Evolutionary conservation across 495 filamentous ascomycete species (phyloP).

Genomic region (Geopyxis carbonaria): DNA sequence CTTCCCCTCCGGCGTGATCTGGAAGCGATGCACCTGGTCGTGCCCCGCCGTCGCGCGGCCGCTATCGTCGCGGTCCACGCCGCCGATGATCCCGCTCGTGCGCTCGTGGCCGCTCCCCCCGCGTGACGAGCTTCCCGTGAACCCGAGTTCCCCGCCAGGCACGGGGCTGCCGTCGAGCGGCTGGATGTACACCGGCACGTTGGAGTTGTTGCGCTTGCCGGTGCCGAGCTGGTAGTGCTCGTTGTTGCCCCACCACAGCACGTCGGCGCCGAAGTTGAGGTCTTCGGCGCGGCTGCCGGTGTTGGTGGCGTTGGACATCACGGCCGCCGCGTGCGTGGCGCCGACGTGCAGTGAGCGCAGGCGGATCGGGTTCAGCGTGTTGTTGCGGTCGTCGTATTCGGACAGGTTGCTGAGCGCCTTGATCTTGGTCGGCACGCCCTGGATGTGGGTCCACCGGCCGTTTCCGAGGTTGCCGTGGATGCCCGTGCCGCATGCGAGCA

Average conservation of each 20-base stretch:
- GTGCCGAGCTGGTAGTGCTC: constrained; percentile 86
- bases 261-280: constrained; percentile 69
- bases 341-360: constrained; percentile 55
- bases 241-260: constrained; percentile 86
- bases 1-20: constrained; percentile 63
- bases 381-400: constrained; percentile 61
- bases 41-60: constrained; percentile 33
- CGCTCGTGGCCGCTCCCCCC: constrained; percentile 3
- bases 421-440: constrained; percentile 61
- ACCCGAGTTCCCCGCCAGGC: constrained; percentile 26
- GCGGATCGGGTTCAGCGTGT: constrained; percentile 57
- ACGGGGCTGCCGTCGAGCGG: constrained; percentile 39
- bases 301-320: constrained; percentile 46
- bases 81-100: constrained; percentile 13
- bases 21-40: constrained; percentile 56
- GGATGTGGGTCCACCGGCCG: constrained; percentile 79
- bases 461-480: constrained; percentile 70
- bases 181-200: constrained; percentile 57
- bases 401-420: constrained; percentile 63
- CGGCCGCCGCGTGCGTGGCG: constrained; percentile 57
- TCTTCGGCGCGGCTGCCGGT: constrained; percentile 39
- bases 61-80: constrained; percentile 24
- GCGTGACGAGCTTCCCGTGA: constrained; percentile 13
- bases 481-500: constrained; percentile 71
- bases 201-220: constrained; percentile 65